Base-by-base conservation (phyloP, 306 rosid species). In the Cucumis melo region DNA sequence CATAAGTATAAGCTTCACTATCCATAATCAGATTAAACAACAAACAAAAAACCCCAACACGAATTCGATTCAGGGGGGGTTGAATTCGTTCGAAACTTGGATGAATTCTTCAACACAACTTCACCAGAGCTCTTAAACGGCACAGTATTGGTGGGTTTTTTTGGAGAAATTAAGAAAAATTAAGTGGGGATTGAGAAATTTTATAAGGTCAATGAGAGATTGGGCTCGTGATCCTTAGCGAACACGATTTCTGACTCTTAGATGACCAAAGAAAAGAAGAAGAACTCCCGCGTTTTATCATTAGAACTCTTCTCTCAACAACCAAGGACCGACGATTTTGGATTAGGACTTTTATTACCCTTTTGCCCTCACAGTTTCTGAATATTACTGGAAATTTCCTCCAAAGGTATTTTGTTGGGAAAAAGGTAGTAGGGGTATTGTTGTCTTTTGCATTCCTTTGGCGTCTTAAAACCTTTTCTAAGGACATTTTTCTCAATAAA, bases 1-100 rank as follows among this genome's bases (percentile, higher is more conserved):
- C 88, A 68, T 80, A 83, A 79, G 74, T 78, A 81, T 81, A 80
- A 78, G 82, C 73, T 4, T 82, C 87, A 50, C 76, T 82, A 50
- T 87, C 93, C 97, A 91, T 91, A 27, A 0, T 56, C 23, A 16
- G 23, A 58, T 42, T 13, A 60, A 60, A n/a, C 24, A 76, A 76
- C n/a, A 23, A 65, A 65, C 59, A 16, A 16, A 16, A 16, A 51
- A 51, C 0, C 44, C n/a, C 19, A 38, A 54, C n/a, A 74, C 41
- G 62, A 5, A 62, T 21, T 80, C 42, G 81, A 82, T 46, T 78
- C 74, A 13, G 42, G 61, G 19, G 19, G 32, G 36, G 36, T 2
- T 2, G 34, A 27, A 27, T 27, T 27, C 29, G 34, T 14, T 21
- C 13, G 58, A 70, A 44, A 24, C 57, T 42, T 70, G 1, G 38